Conservation (phyloP, 352 stramenopile species). For the Phytophthora vignae region DNA sequence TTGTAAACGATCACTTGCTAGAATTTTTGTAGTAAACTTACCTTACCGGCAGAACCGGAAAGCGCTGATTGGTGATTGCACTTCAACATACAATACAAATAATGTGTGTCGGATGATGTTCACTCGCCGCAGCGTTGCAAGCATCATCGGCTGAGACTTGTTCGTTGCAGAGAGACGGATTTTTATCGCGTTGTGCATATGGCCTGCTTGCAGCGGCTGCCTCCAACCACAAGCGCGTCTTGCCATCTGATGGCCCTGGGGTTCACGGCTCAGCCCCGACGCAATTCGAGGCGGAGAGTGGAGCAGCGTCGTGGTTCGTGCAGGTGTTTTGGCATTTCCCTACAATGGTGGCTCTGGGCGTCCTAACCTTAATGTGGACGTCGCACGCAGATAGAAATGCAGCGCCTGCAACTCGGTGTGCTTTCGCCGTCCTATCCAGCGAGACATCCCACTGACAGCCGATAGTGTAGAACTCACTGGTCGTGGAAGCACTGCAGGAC, state of each 20-base stretch:
- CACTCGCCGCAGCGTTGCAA: too few relatives aligned
- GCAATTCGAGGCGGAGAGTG: background rate
- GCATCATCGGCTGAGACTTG: too few relatives aligned
- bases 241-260: background rate
- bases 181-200: conserved; percentile 1
- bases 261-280: too few relatives aligned
- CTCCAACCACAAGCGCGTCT: background rate
- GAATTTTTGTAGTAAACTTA: too few relatives aligned
- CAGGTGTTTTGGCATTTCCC: background rate
- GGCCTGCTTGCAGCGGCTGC: background rate
- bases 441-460: conserved; percentile 3
- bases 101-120: background rate
- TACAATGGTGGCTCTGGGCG: background rate
- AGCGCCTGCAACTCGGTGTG: background rate
- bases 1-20: too few relatives aligned
- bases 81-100: background rate
- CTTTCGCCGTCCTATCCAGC: conserved; percentile 2
- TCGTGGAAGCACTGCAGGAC: background rate
- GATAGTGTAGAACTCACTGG: background rate
- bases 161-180: background rate
- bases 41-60: too few relatives aligned
- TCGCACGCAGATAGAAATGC: conserved; percentile 1
- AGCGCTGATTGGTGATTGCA: background rate
- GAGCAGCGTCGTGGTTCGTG: background rate
- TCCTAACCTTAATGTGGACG: background rate